A percentile compares a stretch with the other conserved stretches of the same genome.
phyloP scores from a whole-genome alignment of 352 stramenopile genomes.

The Globisporangium radiosum region DNA sequence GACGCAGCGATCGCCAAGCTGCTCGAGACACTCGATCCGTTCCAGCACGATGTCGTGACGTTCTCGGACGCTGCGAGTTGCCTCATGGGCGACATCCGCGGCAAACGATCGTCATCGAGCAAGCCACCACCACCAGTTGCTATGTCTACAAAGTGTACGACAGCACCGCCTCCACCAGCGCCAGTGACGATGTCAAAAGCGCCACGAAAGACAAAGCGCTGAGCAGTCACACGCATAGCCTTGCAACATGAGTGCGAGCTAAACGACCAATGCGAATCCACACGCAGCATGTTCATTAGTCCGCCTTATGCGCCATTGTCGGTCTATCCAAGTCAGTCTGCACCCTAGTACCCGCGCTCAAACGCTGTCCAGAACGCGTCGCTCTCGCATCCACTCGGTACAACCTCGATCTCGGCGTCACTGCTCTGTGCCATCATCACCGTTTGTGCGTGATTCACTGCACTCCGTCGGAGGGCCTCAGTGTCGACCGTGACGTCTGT shows the following conservation, averaged over 20 bases:
- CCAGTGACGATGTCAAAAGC: neutral
- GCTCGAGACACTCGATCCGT: constrained; percentile 52
- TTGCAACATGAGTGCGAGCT: neutral
- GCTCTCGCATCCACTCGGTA: constrained; percentile 32
- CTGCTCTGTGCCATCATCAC: neutral
- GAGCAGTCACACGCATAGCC: neutral
- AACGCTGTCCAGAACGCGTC: constrained; percentile 57
- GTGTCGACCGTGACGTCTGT: constrained; percentile 4
- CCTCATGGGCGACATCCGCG: constrained; percentile 29
- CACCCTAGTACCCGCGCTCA: constrained; percentile 45
- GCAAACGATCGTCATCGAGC: constrained; percentile 12
- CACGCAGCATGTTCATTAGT: too few relatives aligned
- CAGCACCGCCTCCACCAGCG: neutral
- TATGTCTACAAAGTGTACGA: neutral
- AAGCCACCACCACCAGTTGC: constrained; percentile 4
- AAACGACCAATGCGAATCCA: too few relatives aligned
- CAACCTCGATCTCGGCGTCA: constrained; percentile 9
- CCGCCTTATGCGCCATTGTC: too few relatives aligned
- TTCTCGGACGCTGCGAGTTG: constrained; percentile 55
- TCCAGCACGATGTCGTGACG: constrained; percentile 63
- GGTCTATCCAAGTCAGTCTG: too few relatives aligned
- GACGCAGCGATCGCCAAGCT: constrained; percentile 34
- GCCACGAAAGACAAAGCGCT: neutral
- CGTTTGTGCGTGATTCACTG: constrained; percentile 8
- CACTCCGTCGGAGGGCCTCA: constrained; percentile 14